These are phyloP conservation scores for Podospora australis DNA, from an alignment of 495 filamentous ascomycete genomes.

Conservation along the genomic window DNA sequence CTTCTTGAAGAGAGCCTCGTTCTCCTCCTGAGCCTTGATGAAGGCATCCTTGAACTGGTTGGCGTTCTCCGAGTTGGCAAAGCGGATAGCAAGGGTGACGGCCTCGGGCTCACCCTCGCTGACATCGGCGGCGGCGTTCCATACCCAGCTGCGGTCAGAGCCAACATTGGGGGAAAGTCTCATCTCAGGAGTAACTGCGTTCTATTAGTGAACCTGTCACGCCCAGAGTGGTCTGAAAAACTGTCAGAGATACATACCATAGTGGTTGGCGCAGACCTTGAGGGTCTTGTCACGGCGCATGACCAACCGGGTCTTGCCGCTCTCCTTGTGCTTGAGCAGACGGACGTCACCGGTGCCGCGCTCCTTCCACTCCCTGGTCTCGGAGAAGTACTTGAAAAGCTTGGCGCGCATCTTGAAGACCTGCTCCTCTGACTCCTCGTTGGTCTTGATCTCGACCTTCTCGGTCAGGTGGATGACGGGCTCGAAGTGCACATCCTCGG, in stretches of 20 bases:
- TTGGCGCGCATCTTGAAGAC: conserved; percentile 99
- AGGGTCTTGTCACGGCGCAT: conserved; percentile 99
- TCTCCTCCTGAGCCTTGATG: conserved; percentile 96
- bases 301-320: conserved; percentile 92
- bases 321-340: conserved; percentile 96
- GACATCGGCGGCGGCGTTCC: conserved; percentile 96
- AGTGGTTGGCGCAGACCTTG: conserved; percentile 99
- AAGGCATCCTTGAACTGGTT: conserved; percentile 98
- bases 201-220: not conserved
- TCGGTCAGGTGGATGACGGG: conserved; percentile 91
- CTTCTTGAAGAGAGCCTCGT: conserved; percentile 67
- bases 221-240: not conserved
- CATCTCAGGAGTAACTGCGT: conserved; percentile 95
- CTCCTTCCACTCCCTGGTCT: conserved; percentile 96
- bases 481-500: conserved; percentile 92
- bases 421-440: conserved; percentile 95
- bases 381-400: conserved; percentile 94
- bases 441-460: conserved; percentile 94
- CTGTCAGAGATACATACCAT: conserved; percentile 58
- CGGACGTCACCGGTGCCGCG: conserved; percentile 94
- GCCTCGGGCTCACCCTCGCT: conserved; percentile 97
- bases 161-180: conserved; percentile 96
- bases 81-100: conserved; percentile 91
- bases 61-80: conserved; percentile 97
- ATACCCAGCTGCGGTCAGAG: conserved; percentile 97